phyloP scores from a whole-genome alignment of 768 basidiomycete genomes.

The Naganishia kalamii region DNA sequence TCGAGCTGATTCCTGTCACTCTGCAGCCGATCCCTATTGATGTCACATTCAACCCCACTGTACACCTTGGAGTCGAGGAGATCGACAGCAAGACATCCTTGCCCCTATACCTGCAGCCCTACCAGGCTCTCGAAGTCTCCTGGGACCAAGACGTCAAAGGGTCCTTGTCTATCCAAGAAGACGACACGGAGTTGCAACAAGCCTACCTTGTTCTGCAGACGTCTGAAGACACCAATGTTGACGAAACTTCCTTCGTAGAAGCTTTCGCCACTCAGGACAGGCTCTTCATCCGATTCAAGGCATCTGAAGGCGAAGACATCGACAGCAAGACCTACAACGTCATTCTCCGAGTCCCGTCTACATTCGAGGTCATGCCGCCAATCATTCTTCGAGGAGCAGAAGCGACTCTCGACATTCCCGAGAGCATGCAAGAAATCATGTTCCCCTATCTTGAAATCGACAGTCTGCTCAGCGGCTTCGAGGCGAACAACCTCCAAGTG shows the following conservation, averaged over 20 bases:
- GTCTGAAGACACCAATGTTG: not conserved
- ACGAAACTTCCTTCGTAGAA: not conserved
- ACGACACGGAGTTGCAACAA: not conserved
- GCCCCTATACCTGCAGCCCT: conserved; percentile 5
- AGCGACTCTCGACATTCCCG: not conserved
- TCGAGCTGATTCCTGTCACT: not conserved
- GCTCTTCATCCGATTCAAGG: not conserved
- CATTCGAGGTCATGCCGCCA: not conserved
- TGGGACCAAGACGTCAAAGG: conserved; percentile 1
- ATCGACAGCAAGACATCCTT: not conserved
- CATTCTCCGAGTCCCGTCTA: not conserved
- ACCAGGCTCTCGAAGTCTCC: not conserved
- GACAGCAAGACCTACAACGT: not conserved
- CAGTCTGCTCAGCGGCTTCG: not conserved
- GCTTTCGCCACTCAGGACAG: not conserved
- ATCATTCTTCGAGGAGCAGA: conserved; percentile 10
- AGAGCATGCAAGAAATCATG: not conserved
- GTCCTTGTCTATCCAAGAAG: not conserved
- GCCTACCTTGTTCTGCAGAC: not conserved
- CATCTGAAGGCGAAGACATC: not conserved
- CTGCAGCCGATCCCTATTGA: not conserved
- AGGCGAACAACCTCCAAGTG: not conserved
- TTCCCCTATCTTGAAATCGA: not conserved
- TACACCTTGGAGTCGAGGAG: not conserved
- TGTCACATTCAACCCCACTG: not conserved